Percentiles rank a stretch among this genome's conserved stretches.
These are phyloP conservation scores for Candida germanica DNA, from an alignment of 805 yeast genomes.

Conservation along the genomic window DNA sequence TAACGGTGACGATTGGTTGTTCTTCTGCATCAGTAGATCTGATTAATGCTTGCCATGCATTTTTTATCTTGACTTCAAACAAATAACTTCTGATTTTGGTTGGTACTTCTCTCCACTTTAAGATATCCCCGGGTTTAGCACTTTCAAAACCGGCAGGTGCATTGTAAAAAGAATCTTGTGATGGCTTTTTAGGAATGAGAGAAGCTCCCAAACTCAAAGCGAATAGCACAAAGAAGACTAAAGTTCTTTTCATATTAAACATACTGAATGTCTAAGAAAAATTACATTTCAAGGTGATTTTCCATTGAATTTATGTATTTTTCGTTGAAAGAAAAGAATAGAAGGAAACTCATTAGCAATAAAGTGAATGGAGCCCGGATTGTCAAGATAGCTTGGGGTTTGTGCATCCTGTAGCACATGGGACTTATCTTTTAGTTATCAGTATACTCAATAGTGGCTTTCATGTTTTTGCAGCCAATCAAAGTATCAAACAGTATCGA, in stretches of 20 bases:
- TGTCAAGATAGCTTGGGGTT: no score
- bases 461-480: no score
- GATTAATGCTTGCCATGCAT: conserved; percentile 20
- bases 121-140: conserved; percentile 19
- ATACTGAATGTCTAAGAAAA: no score
- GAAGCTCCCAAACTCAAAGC: not conserved
- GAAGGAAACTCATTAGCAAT: no score
- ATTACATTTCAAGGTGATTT: no score
- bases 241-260: not conserved
- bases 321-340: no score
- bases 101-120: conserved; percentile 20
- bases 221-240: conserved; percentile 3
- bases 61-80: conserved; percentile 17
- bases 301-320: no score
- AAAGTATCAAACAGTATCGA: no score
- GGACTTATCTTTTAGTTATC: no score
- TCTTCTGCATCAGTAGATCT: conserved; percentile 22
- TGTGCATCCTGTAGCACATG: no score
- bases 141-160: conserved; percentile 19
- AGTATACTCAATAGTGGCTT: no score
- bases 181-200: conserved; percentile 8
- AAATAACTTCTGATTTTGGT: conserved; percentile 15
- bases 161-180: conserved; percentile 22
- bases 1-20: conserved; percentile 18
- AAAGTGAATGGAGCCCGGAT: no score